Base-by-base conservation (phyloP, 805 yeast species). In the Schwanniomyces polymorphus region DNA sequence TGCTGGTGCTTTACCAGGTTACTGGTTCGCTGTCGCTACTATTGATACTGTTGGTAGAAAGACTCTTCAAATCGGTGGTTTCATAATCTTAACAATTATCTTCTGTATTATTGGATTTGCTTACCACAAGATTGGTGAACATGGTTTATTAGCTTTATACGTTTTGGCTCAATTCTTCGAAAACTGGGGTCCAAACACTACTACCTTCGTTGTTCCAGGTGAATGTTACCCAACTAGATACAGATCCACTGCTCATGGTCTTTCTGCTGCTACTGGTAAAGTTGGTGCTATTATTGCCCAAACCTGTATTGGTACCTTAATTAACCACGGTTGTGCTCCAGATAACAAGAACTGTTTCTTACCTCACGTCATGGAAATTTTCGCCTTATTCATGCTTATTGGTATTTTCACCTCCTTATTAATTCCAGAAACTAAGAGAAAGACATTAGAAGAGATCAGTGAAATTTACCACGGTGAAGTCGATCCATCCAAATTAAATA, bases 1-100 rank as follows among this genome's bases (percentile, higher is more conserved):
- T 80, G 97, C 97, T 47, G 97, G 97, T 78, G 80, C 94, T 40
- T 81, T 90, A 70, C 97, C 97, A 59, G 97, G 97, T 64, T 90
- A 90, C 74, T 90, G 97, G 97, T 74, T 78, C 51, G 66, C 92
- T 27, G 89, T 85, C 58, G 90, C 90, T 44, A 84, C 92, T 41
- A 65, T 90, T 50, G 97, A 90, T 70, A 76, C 72, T 33, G 58
- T 90, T 57, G 97, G 97, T 60, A 84, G 97, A 79, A 88, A 86
- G 70, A 83, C 91, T 53, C 74, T 90, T 53, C 97, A 91, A 75
- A 49, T 88, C 18, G 74, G 72, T 61, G 95, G 96, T 59, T 90
- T 90, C 76, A 49, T 78, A 54, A 61, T 88, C 44, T 78, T 89
- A 64, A 88, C 96, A 38, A 65, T 74, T 45, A 68, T 91, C 50